phyloP scores from a whole-genome alignment of 768 basidiomycete genomes.

The Filobasidium wieringae region DNA sequence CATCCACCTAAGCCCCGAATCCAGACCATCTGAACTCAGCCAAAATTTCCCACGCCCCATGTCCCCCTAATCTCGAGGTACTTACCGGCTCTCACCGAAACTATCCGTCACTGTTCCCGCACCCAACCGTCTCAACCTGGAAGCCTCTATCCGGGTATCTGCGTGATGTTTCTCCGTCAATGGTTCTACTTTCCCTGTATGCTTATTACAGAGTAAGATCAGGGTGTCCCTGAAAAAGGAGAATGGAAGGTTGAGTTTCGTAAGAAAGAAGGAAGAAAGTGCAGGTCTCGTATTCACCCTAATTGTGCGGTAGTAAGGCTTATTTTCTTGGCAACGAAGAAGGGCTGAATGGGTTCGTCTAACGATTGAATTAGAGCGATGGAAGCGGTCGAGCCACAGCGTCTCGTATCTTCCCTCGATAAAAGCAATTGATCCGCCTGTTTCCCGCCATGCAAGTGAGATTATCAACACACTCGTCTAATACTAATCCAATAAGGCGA shows the following conservation, averaged over 20 bases:
- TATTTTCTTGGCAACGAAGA: conserved; percentile 64
- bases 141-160: conserved; percentile 76
- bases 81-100: conserved; percentile 76
- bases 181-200: conserved; percentile 59
- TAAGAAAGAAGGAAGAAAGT: not conserved
- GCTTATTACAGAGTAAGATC: conserved; percentile 64
- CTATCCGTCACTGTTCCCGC: conserved; percentile 82
- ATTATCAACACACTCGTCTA: not conserved
- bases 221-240: conserved; percentile 61
- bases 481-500: not conserved
- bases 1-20: conserved; percentile 59
- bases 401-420: conserved; percentile 54
- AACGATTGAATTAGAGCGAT: conserved; percentile 82
- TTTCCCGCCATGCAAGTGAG: not conserved
- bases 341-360: conserved; percentile 62
- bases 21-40: not conserved
- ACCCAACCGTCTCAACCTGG: conserved; percentile 73
- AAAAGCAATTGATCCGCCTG: conserved; percentile 68
- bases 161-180: conserved; percentile 95
- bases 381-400: conserved; percentile 82
- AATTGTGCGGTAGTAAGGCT: conserved; percentile 83
- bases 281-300: conserved; percentile 55
- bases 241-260: not conserved
- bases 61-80: not conserved
- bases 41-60: too few relatives aligned